phyloP scores from a whole-genome alignment of 345 rosid genomes.

The Ailanthus altissimus region DNA sequence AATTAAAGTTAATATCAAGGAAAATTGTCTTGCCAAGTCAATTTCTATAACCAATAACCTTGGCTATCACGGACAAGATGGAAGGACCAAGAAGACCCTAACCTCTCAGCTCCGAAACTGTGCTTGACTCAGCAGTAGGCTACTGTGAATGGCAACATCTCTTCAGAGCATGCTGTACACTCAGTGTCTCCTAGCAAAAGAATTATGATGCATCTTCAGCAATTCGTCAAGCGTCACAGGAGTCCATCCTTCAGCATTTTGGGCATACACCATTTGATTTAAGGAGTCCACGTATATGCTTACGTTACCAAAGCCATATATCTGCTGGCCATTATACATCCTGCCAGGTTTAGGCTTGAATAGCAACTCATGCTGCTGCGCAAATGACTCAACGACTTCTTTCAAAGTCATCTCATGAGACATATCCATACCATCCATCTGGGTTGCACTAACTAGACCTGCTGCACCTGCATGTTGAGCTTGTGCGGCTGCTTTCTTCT shows the following conservation, averaged over 20 bases:
- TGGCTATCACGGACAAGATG: background rate
- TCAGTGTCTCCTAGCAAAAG: conserved; percentile 52
- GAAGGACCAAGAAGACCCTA: background rate
- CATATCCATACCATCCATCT: conserved; percentile 39
- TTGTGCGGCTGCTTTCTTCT: conserved; percentile 57
- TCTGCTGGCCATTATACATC: conserved; percentile 76
- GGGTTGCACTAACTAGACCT: conserved; percentile 33
- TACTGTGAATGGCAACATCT: background rate
- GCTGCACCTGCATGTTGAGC: conserved; percentile 47
- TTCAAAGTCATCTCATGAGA: conserved; percentile 59
- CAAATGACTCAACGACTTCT: conserved; percentile 83
- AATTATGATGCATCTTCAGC: conserved; percentile 69
- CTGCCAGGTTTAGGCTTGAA: conserved; percentile 82
- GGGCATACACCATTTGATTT: conserved; percentile 72
- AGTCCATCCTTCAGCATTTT: conserved; percentile 69
- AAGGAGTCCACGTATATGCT: conserved; percentile 68
- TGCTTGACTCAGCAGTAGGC: background rate
- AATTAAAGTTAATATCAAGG: background rate
- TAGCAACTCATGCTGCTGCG: conserved; percentile 74
- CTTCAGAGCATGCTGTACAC: background rate
- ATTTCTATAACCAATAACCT: background rate
- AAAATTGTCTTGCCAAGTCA: background rate
- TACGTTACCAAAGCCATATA: conserved; percentile 84
- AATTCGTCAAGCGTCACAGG: conserved; percentile 69
- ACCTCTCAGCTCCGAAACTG: background rate